Percentiles rank a stretch among this genome's conserved stretches.
Evolutionary conservation across 2,329 filamentous ascomycete genomes (phyloP).

Genomic region (Rhexocercosporidium sp.): DNA sequence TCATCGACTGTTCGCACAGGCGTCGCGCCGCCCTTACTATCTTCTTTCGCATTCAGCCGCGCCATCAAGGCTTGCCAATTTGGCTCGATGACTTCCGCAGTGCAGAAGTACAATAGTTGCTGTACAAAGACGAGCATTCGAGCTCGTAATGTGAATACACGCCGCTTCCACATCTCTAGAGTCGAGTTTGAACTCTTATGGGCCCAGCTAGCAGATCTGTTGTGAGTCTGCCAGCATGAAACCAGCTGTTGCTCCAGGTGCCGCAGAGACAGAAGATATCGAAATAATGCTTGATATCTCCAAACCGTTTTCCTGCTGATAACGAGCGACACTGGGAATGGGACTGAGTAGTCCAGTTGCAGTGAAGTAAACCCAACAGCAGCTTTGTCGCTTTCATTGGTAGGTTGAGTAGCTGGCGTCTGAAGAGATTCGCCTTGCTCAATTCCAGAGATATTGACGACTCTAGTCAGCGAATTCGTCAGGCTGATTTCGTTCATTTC

Average conservation of each 20-base stretch:
- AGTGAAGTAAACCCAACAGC: constrained; percentile 91
- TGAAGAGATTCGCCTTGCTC: constrained; percentile 86
- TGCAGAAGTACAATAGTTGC: constrained; percentile 95
- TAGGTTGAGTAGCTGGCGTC: constrained; percentile 68
- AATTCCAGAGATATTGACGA: constrained; percentile 95
- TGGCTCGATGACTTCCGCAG: constrained; percentile 94
- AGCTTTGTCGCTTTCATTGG: constrained; percentile 80
- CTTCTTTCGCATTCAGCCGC: constrained; percentile 70
- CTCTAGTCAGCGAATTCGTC: constrained; percentile 91
- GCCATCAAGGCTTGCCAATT: constrained; percentile 96
- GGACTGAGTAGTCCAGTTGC: constrained; percentile 91
- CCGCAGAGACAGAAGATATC: constrained; percentile 87
- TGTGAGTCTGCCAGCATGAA: constrained; percentile 89
- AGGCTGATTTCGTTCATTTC: constrained; percentile 95
- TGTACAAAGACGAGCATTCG: constrained; percentile 98
- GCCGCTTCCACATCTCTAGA: constrained; percentile 90
- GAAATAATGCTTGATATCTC: constrained; percentile 93
- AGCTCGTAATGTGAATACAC: constrained; percentile 88
- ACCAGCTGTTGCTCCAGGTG: constrained; percentile 89
- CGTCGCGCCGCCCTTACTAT: constrained; percentile 45
- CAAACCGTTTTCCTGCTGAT: constrained; percentile 97
- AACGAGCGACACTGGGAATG: constrained; percentile 93
- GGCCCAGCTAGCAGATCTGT: constrained; percentile 79
- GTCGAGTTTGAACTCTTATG: constrained; percentile 75
- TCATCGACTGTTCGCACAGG: constrained; percentile 84